phyloP scores from a whole-genome alignment of 257 asterid species.

The Fraxinus excelsior region DNA sequence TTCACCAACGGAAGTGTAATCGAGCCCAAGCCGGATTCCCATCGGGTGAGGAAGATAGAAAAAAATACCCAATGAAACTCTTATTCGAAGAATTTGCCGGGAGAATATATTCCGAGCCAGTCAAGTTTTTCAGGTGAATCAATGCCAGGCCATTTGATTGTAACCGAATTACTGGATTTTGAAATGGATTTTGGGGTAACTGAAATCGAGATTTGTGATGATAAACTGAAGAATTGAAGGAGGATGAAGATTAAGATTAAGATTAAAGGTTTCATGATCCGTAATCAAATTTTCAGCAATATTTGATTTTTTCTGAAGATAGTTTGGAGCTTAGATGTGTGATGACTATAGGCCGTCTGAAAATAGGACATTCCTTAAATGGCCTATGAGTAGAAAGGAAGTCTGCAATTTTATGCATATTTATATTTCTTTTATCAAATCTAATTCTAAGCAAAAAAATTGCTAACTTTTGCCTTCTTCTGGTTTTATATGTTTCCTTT shows the following conservation, averaged over 20 bases:
- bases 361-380: not conserved
- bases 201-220: slow-evolving; percentile 47
- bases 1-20: slow-evolving; percentile 67
- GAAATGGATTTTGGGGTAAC: slow-evolving; percentile 49
- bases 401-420: not conserved
- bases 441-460: not conserved
- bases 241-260: slow-evolving; percentile 27
- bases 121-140: slow-evolving; percentile 71
- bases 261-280: slow-evolving; percentile 30
- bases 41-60: slow-evolving; percentile 68
- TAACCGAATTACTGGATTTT: slow-evolving; percentile 66
- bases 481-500: slow-evolving; percentile 9
- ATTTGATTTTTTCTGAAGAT: not conserved
- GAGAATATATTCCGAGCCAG: slow-evolving; percentile 87
- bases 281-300: not conserved
- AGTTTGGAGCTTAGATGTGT: not conserved
- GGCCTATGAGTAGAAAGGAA: not conserved
- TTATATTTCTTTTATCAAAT: not conserved
- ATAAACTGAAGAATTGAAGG: slow-evolving; percentile 27
- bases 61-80: slow-evolving; percentile 71
- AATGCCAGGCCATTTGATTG: slow-evolving; percentile 73
- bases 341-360: not conserved
- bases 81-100: slow-evolving; percentile 61
- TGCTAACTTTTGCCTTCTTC: slow-evolving; percentile 9
- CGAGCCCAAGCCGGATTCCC: slow-evolving; percentile 85